phyloP scores from a whole-genome alignment of 2,329 filamentous ascomycete species.

The Beauveria varroae region DNA sequence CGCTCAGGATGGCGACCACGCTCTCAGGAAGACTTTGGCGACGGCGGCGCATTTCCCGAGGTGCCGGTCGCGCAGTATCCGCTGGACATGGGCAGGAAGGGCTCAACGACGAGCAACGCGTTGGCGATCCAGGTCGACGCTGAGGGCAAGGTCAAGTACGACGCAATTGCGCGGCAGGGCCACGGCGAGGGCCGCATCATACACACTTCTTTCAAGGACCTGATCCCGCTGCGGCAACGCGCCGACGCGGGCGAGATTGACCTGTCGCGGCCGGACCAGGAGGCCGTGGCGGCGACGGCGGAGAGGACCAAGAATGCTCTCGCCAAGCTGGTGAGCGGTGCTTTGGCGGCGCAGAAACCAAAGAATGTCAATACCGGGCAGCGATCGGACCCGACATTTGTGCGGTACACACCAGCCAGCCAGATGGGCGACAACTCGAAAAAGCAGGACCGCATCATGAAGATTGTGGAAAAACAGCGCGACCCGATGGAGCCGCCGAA shows the following conservation, averaged over 20 bases:
- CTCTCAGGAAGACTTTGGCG: constrained; percentile 82
- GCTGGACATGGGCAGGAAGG: constrained; percentile 86
- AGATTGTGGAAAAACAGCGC: constrained; percentile 88
- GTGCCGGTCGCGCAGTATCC: constrained; percentile 92
- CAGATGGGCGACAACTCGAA: constrained; percentile 86
- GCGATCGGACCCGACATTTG: constrained; percentile 81
- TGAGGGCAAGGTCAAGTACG: constrained; percentile 92
- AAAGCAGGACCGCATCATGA: constrained; percentile 95
- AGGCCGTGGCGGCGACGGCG: constrained; percentile 75
- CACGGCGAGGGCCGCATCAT: constrained; percentile 79
- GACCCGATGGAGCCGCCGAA: constrained; percentile 97
- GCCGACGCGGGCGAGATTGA: constrained; percentile 90
- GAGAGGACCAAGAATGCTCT: constrained; percentile 85
- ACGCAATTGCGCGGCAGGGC: constrained; percentile 85
- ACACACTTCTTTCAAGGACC: constrained; percentile 91
- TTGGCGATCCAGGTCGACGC: constrained; percentile 86
- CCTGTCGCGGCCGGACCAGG: constrained; percentile 73
- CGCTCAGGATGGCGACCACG: constrained; percentile 87
- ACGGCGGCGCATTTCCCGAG: constrained; percentile 94
- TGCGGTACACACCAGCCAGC: constrained; percentile 89
- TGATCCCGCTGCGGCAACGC: constrained; percentile 88
- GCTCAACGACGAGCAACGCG: constrained; percentile 67
- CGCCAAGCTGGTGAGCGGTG: constrained; percentile 72
- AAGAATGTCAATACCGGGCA: constrained; percentile 85
- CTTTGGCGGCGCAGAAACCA: constrained; percentile 86